These are phyloP conservation scores for Drechslerella coelobrocha DNA, from an alignment of 2,329 filamentous ascomycete genomes.

Conservation along the genomic window DNA sequence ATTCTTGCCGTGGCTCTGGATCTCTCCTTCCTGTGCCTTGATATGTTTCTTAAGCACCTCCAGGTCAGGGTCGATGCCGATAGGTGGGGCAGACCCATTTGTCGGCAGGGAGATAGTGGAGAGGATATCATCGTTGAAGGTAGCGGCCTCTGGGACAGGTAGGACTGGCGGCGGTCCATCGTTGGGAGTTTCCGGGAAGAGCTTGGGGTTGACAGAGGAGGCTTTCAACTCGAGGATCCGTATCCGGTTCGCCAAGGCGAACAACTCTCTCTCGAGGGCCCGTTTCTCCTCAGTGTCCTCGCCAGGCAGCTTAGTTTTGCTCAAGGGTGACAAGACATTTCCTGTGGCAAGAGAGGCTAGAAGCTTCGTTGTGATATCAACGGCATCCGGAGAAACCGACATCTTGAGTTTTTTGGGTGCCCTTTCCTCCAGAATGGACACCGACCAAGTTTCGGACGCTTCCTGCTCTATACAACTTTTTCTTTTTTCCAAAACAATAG, in stretches of 20 bases:
- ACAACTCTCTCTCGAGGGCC: constrained; percentile 80
- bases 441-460: not conserved
- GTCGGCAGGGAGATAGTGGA: constrained; percentile 19
- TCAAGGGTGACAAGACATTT: constrained; percentile 56
- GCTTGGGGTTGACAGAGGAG: constrained; percentile 62
- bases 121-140: constrained; percentile 28
- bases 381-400: constrained; percentile 61
- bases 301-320: constrained; percentile 76
- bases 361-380: constrained; percentile 61
- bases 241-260: constrained; percentile 77
- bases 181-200: constrained; percentile 80
- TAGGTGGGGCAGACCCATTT: constrained; percentile 19
- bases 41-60: constrained; percentile 54
- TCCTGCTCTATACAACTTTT: not conserved
- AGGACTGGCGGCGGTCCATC: constrained; percentile 62
- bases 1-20: constrained; percentile 68
- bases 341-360: constrained; percentile 61
- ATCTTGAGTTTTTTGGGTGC: constrained; percentile 58
- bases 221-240: constrained; percentile 81
- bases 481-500: too few species aligned
- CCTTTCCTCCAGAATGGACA: constrained; percentile 43
- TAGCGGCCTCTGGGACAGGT: constrained; percentile 14
- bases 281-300: constrained; percentile 76
- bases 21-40: constrained; percentile 55
- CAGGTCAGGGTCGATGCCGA: constrained; percentile 50